Percentiles rank a stretch among this genome's conserved stretches.
Evolutionary conservation across 208 protist species (phyloP).

Genomic region (Leishmania braziliensis): DNA sequence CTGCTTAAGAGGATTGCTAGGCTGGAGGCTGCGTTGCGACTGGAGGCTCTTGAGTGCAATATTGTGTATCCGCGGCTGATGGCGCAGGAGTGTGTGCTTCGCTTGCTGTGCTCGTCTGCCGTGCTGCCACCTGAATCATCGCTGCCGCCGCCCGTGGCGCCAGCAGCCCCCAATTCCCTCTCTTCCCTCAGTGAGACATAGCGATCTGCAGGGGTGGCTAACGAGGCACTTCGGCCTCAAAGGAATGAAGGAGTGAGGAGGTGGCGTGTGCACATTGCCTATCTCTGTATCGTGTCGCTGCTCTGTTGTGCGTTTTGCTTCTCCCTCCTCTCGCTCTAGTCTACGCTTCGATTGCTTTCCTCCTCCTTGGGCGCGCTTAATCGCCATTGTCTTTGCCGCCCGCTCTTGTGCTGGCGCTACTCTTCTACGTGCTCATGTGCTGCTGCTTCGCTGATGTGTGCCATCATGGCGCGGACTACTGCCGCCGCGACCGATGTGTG

Average conservation of each 20-base stretch:
- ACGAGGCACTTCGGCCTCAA: too few species aligned
- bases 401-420: too few species aligned
- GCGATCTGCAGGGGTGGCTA: background rate
- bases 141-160: background rate
- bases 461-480: too few species aligned
- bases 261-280: background rate
- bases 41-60: slow-evolving; percentile 53
- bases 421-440: too few species aligned
- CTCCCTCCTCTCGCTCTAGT: background rate
- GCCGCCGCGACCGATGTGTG: too few species aligned
- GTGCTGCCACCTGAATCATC: background rate
- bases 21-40: slow-evolving; percentile 47
- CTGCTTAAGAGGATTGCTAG: slow-evolving; percentile 42
- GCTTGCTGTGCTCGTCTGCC: background rate
- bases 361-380: too few species aligned
- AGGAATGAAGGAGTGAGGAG: background rate
- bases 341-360: background rate
- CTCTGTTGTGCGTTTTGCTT: background rate
- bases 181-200: background rate
- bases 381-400: too few species aligned
- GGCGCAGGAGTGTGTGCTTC: slow-evolving; percentile 49
- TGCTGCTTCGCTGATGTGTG: too few species aligned
- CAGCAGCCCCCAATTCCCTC: background rate
- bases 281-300: background rate
- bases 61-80: slow-evolving; percentile 37